phyloP scores from a whole-genome alignment of 176 grass and related monocot species.

The Cocos nucifera region DNA sequence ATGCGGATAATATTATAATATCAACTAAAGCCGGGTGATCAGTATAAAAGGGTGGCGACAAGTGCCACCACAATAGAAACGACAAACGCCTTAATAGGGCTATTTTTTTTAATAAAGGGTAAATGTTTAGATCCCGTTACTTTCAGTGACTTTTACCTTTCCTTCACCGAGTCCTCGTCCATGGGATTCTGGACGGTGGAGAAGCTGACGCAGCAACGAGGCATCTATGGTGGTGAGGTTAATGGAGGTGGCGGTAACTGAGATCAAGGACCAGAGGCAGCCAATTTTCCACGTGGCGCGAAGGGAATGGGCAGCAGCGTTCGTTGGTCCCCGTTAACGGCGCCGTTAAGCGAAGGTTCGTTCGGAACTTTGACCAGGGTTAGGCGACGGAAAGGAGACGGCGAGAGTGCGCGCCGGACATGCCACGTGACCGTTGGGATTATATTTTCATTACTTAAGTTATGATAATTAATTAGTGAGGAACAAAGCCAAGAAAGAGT shows the following conservation, averaged over 20 bases:
- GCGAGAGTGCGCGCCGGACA: slow-evolving; percentile 18
- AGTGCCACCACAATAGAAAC: no score
- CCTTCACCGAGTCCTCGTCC: no score
- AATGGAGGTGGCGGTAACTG: slow-evolving; percentile 22
- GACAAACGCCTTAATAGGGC: no score
- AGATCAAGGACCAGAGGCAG: neutral
- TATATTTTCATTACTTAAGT: neutral
- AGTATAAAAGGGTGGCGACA: no score
- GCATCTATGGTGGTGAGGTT: neutral
- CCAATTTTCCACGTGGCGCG: neutral
- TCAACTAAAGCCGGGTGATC: no score
- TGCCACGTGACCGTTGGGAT: slow-evolving; percentile 7
- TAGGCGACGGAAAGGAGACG: slow-evolving; percentile 2
- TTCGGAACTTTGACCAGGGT: neutral
- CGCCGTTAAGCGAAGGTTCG: slow-evolving; percentile 12
- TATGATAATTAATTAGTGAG: no score
- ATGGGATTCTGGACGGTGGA: no score
- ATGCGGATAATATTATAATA: slow-evolving; percentile 14
- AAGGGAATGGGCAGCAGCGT: neutral
- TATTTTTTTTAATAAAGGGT: no score
- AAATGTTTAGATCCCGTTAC: no score
- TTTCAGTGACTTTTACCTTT: no score
- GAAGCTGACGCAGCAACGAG: no score
- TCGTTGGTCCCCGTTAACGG: slow-evolving; percentile 1
- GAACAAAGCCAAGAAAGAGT: no score